Evolutionary conservation across 495 filamentous ascomycete genomes (phyloP).

Genomic region (Penicillium ucsense): DNA sequence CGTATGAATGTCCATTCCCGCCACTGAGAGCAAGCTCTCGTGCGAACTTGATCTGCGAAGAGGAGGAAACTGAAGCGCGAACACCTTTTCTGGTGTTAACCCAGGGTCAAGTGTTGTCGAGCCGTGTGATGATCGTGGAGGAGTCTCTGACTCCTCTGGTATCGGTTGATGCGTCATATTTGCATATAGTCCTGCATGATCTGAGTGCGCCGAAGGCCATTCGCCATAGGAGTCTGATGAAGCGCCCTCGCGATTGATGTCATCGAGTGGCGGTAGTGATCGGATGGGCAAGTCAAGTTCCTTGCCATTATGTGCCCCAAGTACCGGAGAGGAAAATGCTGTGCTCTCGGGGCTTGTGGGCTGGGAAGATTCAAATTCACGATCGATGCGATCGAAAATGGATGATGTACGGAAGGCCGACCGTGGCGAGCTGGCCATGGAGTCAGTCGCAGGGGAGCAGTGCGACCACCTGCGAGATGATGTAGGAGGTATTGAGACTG

Average conservation of each 20-base stretch:
- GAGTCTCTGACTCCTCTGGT: constrained; percentile 34
- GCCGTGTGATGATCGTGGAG: constrained; percentile 5
- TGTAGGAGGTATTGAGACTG: constrained; percentile 47
- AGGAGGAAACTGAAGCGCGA: constrained; percentile 11
- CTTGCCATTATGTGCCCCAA: constrained; percentile 38
- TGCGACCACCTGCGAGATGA: constrained; percentile 52
- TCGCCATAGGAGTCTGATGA: constrained; percentile 12
- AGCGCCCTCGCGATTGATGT: constrained; percentile 8
- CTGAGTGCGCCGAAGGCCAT: constrained; percentile 13
- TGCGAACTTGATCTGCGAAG: constrained; percentile 37
- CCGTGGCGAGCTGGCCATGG: constrained; percentile 70
- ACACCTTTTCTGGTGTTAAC: constrained; percentile 5
- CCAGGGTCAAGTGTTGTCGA: not conserved
- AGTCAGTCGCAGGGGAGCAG: constrained; percentile 58
- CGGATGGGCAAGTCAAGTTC: constrained; percentile 43
- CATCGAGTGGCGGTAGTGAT: constrained; percentile 26
- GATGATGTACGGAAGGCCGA: constrained; percentile 64
- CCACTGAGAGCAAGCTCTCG: constrained; percentile 43
- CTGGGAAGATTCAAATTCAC: constrained; percentile 46
- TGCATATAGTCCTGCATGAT: not conserved
- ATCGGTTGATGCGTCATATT: constrained; percentile 27
- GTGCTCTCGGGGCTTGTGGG: constrained; percentile 69
- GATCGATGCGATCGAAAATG: constrained; percentile 62
- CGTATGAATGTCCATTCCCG: constrained; percentile 43
- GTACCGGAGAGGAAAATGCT: constrained; percentile 41